phyloP scores from a whole-genome alignment of 108 stramenopile genomes.

The Fistulifera solaris region DNA sequence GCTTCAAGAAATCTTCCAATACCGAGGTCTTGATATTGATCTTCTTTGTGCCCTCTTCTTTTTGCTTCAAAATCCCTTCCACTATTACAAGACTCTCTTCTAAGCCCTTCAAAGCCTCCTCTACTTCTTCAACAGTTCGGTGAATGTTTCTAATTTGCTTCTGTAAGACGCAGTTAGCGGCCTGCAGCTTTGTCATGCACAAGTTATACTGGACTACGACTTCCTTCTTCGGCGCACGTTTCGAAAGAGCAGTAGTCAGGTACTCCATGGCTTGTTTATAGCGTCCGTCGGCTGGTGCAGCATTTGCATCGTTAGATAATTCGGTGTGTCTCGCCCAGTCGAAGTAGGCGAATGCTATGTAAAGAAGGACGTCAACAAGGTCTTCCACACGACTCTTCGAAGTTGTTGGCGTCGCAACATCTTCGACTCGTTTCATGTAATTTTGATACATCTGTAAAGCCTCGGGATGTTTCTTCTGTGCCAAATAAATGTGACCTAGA shows the following conservation, averaged over 20 bases:
- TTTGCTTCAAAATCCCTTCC: constrained; percentile 58
- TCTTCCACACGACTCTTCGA: constrained; percentile 74
- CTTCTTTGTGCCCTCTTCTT: constrained; percentile 52
- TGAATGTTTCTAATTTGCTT: constrained; percentile 73
- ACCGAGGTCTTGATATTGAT: constrained; percentile 61
- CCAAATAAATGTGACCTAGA: constrained; percentile 79
- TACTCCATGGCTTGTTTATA: constrained; percentile 71
- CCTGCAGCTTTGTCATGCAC: constrained; percentile 77
- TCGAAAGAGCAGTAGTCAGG: constrained; percentile 47
- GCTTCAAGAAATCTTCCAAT: constrained; percentile 58
- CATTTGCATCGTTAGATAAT: constrained; percentile 65
- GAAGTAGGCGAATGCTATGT: constrained; percentile 83
- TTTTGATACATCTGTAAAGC: constrained; percentile 84
- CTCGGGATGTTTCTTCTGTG: constrained; percentile 79
- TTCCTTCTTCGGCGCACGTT: constrained; percentile 45
- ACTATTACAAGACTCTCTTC: constrained; percentile 67
- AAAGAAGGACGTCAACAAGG: constrained; percentile 64
- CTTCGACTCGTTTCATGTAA: constrained; percentile 70
- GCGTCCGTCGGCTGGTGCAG: constrained; percentile 81
- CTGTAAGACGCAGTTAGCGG: constrained; percentile 76
- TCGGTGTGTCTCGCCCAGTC: constrained; percentile 87
- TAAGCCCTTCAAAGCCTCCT: constrained; percentile 65
- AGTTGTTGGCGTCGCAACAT: constrained; percentile 53
- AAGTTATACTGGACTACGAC: constrained; percentile 62
- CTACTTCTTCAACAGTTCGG: constrained; percentile 69